Evolutionary conservation across 73 alveolate species (phyloP).

Genomic region (Uronychia binucleata): DNA sequence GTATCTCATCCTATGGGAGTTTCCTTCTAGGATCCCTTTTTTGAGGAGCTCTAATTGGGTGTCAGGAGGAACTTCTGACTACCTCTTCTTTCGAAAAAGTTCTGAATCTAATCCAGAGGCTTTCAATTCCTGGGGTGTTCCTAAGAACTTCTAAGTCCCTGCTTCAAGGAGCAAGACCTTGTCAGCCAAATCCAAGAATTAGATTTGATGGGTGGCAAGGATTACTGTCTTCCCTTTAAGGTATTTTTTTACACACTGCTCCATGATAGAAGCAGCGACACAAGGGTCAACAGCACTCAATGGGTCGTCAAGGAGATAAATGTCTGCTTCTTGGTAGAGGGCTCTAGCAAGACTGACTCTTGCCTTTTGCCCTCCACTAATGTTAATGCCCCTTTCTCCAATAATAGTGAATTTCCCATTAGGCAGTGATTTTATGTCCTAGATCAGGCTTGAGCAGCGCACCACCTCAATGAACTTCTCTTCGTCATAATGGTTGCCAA

Average conservation of each 20-base stretch:
- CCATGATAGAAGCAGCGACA: slow-evolving; percentile 8
- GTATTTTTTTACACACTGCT: slow-evolving; percentile 1
- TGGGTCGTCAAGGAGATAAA: slow-evolving; percentile 65
- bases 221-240: slow-evolving; percentile 54
- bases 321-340: slow-evolving; percentile 58
- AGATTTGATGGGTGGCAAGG: slow-evolving; percentile 73
- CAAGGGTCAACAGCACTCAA: slow-evolving; percentile 61
- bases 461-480: slow-evolving; percentile 36
- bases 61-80: no score
- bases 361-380: slow-evolving; percentile 80
- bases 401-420: slow-evolving; percentile 60
- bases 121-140: no score
- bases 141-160: no score
- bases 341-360: slow-evolving; percentile 76
- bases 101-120: no score
- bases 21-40: no score
- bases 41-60: no score
- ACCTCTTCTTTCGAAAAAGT: no score
- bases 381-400: slow-evolving; percentile 76
- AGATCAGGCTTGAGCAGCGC: slow-evolving; percentile 25
- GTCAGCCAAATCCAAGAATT: slow-evolving; percentile 34
- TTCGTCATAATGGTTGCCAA: slow-evolving; percentile 45
- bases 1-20: no score
- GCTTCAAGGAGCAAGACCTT: no score
- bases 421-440: slow-evolving; percentile 43